Evolutionary conservation across 2,329 filamentous ascomycete genomes (phyloP).

Genomic region (Tolypocladium sp.): DNA sequence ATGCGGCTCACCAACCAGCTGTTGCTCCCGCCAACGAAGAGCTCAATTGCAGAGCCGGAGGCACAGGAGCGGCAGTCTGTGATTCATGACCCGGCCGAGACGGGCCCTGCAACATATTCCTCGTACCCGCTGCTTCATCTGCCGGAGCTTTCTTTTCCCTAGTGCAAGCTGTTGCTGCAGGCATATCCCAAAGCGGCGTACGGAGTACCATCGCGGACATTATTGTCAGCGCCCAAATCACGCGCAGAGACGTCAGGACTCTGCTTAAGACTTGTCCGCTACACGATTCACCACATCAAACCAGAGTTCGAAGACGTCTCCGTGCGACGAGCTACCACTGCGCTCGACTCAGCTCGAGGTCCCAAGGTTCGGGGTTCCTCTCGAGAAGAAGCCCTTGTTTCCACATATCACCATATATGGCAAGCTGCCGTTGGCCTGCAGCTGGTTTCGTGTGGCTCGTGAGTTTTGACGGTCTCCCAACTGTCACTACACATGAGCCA

Average conservation of each 20-base stretch:
- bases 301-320: background rate
- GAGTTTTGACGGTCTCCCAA: background rate
- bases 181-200: background rate
- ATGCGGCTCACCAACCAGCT: background rate
- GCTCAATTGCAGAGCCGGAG: background rate
- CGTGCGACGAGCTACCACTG: background rate
- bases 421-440: background rate
- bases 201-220: background rate
- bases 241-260: background rate
- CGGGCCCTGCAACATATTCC: background rate
- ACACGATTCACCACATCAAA: background rate
- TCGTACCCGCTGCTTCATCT: background rate
- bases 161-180: background rate
- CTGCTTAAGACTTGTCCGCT: background rate
- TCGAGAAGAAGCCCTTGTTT: background rate
- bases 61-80: background rate
- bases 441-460: background rate
- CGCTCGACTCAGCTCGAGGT: background rate
- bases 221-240: background rate
- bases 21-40: background rate
- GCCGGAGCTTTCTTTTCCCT: background rate
- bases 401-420: background rate
- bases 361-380: background rate
- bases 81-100: background rate
- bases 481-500: background rate